phyloP scores from a whole-genome alignment of 768 basidiomycete genomes.

The Suillus variegatus region DNA sequence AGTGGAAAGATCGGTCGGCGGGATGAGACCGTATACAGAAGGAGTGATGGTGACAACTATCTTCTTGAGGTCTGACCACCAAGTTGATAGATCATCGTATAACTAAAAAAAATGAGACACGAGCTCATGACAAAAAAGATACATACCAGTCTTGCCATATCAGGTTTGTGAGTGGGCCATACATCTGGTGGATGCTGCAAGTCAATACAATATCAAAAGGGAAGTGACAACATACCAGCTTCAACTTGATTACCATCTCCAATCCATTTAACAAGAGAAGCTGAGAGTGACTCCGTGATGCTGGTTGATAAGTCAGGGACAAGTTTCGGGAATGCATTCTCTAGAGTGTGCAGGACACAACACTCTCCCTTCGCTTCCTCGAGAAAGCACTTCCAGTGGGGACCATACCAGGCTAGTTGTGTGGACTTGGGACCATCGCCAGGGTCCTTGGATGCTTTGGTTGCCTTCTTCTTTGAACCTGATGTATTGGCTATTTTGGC shows the following conservation, averaged over 20 bases:
- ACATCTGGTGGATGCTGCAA: not conserved
- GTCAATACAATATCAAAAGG: not conserved
- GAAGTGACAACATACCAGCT: not conserved
- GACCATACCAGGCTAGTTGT: too few relatives aligned
- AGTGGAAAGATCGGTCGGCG: not conserved
- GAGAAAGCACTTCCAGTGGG: too few relatives aligned
- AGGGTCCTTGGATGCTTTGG: too few relatives aligned
- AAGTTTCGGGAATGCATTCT: too few relatives aligned
- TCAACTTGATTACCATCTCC: not conserved
- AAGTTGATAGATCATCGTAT: not conserved
- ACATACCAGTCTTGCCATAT: not conserved
- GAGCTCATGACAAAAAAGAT: not conserved
- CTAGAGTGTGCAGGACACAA: too few relatives aligned
- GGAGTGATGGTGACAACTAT: not conserved
- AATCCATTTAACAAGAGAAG: not conserved
- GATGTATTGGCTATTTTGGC: too few relatives aligned
- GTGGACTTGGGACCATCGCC: not conserved
- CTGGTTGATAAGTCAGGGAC: too few relatives aligned
- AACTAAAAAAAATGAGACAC: not conserved
- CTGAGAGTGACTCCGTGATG: not conserved
- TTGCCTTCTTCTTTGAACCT: too few relatives aligned
- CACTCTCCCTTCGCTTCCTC: too few relatives aligned
- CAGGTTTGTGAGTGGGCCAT: not conserved
- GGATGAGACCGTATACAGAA: not conserved
- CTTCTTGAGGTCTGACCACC: not conserved